These are phyloP conservation scores for Yarrowia alimentaria DNA, from an alignment of 805 yeast genomes.

Conservation along the genomic window DNA sequence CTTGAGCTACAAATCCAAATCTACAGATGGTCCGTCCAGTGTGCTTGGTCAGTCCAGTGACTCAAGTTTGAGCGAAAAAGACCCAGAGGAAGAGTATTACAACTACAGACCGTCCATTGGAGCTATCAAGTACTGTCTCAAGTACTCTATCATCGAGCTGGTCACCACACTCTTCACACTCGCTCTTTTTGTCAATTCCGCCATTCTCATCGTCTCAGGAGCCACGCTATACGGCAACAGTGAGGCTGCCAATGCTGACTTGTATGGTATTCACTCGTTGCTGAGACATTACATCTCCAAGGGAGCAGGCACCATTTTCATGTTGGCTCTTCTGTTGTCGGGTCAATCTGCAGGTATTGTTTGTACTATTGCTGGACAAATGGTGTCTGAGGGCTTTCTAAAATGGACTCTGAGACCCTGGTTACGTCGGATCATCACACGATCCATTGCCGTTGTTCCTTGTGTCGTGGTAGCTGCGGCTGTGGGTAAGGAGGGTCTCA, in stretches of 20 bases:
- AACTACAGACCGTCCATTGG: conserved; percentile 64
- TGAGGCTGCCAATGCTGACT: conserved; percentile 73
- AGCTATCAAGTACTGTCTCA: conserved; percentile 73
- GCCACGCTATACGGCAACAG: conserved; percentile 68
- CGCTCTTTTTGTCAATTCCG: conserved; percentile 82
- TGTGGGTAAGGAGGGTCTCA: conserved; percentile 71
- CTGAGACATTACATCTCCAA: conserved; percentile 62
- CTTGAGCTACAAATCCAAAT: too few relatives aligned
- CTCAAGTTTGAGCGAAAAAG: too few relatives aligned
- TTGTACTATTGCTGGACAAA: conserved; percentile 90
- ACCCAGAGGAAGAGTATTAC: conserved; percentile 28
- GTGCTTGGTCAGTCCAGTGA: too few relatives aligned
- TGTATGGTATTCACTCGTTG: conserved; percentile 70
- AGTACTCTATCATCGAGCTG: conserved; percentile 70
- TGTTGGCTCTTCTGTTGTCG: conserved; percentile 76
- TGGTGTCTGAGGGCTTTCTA: conserved; percentile 87
- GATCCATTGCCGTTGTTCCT: conserved; percentile 77
- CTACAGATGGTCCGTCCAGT: too few relatives aligned
- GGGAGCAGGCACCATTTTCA: conserved; percentile 79
- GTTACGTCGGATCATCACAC: conserved; percentile 72
- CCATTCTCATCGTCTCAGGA: conserved; percentile 80
- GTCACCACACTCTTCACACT: conserved; percentile 68
- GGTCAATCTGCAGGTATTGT: conserved; percentile 92
- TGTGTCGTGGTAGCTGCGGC: conserved; percentile 68
- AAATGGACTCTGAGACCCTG: conserved; percentile 80